These are phyloP conservation scores for Pleurotus ostreatus DNA, from an alignment of 768 basidiomycete species.

Conservation along the genomic window DNA sequence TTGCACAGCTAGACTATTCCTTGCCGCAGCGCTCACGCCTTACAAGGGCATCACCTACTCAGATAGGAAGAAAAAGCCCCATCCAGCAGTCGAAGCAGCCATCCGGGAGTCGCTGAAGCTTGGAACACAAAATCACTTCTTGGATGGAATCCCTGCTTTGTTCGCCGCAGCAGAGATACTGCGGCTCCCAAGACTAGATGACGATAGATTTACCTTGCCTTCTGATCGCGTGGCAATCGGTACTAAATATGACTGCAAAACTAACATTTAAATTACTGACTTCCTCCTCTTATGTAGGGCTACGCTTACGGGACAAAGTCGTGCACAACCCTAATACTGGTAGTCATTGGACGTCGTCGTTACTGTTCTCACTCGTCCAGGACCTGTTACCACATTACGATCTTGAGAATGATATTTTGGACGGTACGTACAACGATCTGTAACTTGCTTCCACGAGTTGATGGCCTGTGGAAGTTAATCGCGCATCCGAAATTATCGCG, in stretches of 20 bases:
- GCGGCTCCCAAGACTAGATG: slow-evolving; percentile 27
- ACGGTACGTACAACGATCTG: slow-evolving; percentile 31
- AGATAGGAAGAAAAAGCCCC: slow-evolving; percentile 61
- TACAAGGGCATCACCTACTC: slow-evolving; percentile 54
- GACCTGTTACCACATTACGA: slow-evolving; percentile 61
- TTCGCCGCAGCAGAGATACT: slow-evolving; percentile 53
- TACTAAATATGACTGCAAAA: slow-evolving; percentile 16
- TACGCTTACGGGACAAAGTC: slow-evolving; percentile 60
- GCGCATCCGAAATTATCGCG: slow-evolving; percentile 36
- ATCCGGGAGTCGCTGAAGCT: slow-evolving; percentile 85
- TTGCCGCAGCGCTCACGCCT: slow-evolving; percentile 75
- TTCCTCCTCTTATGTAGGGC: slow-evolving; percentile 35
- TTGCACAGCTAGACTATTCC: slow-evolving; percentile 61
- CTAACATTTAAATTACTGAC: neutral
- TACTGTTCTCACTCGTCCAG: slow-evolving; percentile 72
- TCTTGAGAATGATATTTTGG: slow-evolving; percentile 30
- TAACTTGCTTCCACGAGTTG: no score
- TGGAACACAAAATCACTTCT: slow-evolving; percentile 70
- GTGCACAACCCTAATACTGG: slow-evolving; percentile 64
- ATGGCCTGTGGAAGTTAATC: no score
- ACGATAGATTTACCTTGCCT: slow-evolving; percentile 28
- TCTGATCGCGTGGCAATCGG: slow-evolving; percentile 60
- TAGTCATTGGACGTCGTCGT: slow-evolving; percentile 64
- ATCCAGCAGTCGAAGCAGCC: slow-evolving; percentile 60
- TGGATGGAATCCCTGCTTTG: slow-evolving; percentile 70